Base-by-base conservation (phyloP, 2,329 filamentous ascomycete species). In the Clathrospora elynae region DNA sequence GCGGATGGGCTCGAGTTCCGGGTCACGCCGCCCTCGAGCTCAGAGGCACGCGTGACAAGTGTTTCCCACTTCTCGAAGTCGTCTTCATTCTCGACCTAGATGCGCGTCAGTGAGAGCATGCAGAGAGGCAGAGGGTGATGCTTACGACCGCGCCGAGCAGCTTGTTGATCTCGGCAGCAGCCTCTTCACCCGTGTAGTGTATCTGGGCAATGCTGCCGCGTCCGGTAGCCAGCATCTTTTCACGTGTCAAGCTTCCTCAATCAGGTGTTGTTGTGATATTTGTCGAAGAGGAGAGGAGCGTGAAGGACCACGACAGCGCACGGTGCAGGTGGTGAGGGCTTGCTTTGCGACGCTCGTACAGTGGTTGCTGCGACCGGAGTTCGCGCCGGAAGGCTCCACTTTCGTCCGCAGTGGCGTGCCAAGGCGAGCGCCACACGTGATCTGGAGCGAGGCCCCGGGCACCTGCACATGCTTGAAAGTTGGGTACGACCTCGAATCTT, bases 1-100 rank as follows among this genome's bases (percentile, higher is more conserved):
- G 93, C 89, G 65, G 95, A 88, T 1, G 93, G 91, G 67, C 88
- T 96, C 28, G 93, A 97, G 74, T 99, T 99, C 60, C 93, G 87
- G 69, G 95, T 96, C 51, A 99, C 81, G 43, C 92, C 93, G 49
- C 91, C 92, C 66, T 99, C 93, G 52, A 96, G 85, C 35, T 79
- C 78, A 70, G 96, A 90, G 55, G 86, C 88, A 35, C 86, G 84
- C 60, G 85, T 85, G 56, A 96, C 85, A 42, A 97, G 82, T 71
- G 90, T 92, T 73, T 97, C 92, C 93, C 93, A 99, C 49, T 82
- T 81, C 61, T 96, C 92, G 64, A 96, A 97, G 66, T 89, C 91
- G 71, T 99, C 93, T 9, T 89, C 81, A 56, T 96, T 88, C 45
- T 80, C 78, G 37, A 75, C 57, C 82, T 85, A 57, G 24, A 52